Percentiles rank a stretch among this genome's conserved stretches.
phyloP scores from a whole-genome alignment of 176 grass and related monocot genomes.

The Zizania latifolia region DNA sequence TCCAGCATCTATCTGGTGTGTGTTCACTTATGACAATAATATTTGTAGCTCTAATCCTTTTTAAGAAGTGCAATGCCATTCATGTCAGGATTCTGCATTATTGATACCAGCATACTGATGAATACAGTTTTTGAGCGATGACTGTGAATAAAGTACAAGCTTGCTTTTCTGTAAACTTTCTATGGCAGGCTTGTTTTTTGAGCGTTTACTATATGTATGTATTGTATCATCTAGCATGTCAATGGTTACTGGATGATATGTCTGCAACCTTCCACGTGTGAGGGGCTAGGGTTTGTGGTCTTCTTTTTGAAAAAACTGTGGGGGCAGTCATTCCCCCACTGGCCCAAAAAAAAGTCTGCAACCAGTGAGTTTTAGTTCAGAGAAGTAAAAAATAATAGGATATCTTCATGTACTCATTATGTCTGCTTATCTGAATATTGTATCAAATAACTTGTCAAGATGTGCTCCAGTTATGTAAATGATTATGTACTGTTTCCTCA shows the following conservation, averaged over 20 bases:
- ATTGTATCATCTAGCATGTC: not conserved
- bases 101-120: not conserved
- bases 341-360: too few species aligned
- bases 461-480: not conserved
- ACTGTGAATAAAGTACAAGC: not conserved
- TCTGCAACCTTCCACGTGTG: too few species aligned
- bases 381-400: not conserved
- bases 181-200: too few species aligned
- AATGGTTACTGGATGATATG: not conserved
- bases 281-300: too few species aligned
- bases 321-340: too few species aligned
- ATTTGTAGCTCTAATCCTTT: not conserved
- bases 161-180: too few species aligned
- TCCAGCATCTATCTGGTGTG: conserved; percentile 79
- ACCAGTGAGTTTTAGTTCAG: not conserved
- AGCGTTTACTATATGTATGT: too few species aligned
- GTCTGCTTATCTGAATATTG: not conserved
- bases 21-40: not conserved
- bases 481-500: not conserved
- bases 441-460: not conserved
- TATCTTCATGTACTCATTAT: not conserved
- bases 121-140: too few species aligned
- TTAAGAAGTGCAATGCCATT: not conserved
- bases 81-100: not conserved
- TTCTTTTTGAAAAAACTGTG: too few species aligned